Evolutionary conservation across 2,329 filamentous ascomycete genomes (phyloP), one percentile per base, ranked within the genome.

Genomic region (Neonectria magnoliae): DNA sequence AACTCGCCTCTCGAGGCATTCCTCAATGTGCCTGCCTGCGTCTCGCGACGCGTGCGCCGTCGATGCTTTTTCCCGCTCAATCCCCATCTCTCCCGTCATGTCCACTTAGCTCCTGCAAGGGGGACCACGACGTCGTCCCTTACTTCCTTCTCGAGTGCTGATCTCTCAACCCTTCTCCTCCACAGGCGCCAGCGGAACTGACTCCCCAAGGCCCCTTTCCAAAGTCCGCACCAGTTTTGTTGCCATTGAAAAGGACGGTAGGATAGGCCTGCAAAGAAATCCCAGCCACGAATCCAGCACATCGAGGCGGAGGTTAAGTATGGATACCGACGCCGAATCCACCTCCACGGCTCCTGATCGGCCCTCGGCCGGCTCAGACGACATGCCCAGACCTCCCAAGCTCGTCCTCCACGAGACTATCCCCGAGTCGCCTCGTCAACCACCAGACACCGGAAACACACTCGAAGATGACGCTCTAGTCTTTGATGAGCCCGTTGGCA

Each of bases 191-290:
- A 77, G 77, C 69, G 78, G 78, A 66, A 78, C 79, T 62, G 83
- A 85, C 36, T 88, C 86, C 18, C 86, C 88, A 33, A 84, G 90
- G 73, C 91, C 89, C 25, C 85, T 93, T 44, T 93, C 91, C 67
- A 93, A 91, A 79, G 89, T 94, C 47, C 87, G 91, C 69, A 91
- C 91, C 41, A 92, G 83, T 76, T 94, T 94, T 76, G 86, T 94
- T 57, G 87, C 91, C 18, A 86, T 94, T 50, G 91, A 93, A 75
- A 88, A 88, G 67, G 85, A 88, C 78, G 87, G 87, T 58, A 81
- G 84, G 48, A 80, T 88, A 69, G 87, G 87, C 50, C 77, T 89
- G 31, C 82, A 80, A 72, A 72, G 79, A 73, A 76, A 81, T 36
- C 71, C 72, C 33, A 81, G 79, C 68, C 74, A 75, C 68, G 78